Evolutionary conservation across 192 early-diverging fungal species (phyloP), one percentile per base, ranked within the genome.

Genomic region (Entomortierella beljakovae): DNA sequence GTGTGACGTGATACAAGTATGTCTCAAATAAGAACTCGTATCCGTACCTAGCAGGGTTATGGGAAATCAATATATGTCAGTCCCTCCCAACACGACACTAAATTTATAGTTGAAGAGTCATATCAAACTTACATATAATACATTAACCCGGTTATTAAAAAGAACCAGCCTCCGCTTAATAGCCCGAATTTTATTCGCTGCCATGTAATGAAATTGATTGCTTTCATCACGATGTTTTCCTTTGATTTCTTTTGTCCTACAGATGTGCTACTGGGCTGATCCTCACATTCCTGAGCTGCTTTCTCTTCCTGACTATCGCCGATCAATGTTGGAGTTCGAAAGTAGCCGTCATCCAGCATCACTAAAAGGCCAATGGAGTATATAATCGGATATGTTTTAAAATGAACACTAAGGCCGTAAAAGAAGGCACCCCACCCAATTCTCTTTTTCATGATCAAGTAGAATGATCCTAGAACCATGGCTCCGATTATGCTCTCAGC

Each of bases 331-430:
- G 22, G 5, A 13, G 61, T 74, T 64, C 33, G 58, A 70, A 66
- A 23, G 68, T 62, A 57, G 50, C 38, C 60, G 40, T 86, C 85
- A 65, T 89, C 88, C 63, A 94, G 82, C 48, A 90, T 74, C 18
- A 93, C 80, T 79, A 95, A 84, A 32, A 99, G 61, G 1, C 96
- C 94, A 0, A 97, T 67, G 5, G 93, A 93, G 70, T 98, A 96
- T n/a, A 99, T 92, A 56, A 97, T 87, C 2, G 98, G 97, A 81
- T 98, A 99, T 11, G 98, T 95, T 74, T 99, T 99, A 49, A 98
- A 90, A 80, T 99, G 98, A 28, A 99, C 97, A 8, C 95, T 85
- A 9, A 97, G 72, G 6, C 98, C 98, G 86, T 95, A 98, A 37
- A 94, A 48, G 22, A 89, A 81, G 11, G 85, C 83, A 4, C 92